phyloP scores from a whole-genome alignment of 441 rosid species.

The Populus trichocarpa region DNA sequence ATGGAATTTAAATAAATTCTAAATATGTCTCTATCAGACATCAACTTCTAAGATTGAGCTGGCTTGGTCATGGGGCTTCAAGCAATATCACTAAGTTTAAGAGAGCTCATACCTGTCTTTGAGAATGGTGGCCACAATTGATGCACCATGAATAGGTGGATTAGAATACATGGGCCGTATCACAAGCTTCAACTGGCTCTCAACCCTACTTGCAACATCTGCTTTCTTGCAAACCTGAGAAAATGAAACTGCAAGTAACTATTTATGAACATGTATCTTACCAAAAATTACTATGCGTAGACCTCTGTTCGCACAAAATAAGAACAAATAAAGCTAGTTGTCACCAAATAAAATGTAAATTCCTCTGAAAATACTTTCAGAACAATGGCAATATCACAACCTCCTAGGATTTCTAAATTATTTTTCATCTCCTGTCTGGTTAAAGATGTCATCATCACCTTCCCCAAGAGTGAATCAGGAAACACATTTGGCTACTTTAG shows the following conservation, averaged over 20 bases:
- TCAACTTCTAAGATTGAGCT: slow-evolving; percentile 1
- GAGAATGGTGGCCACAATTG: slow-evolving; percentile 67
- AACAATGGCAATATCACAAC: not conserved
- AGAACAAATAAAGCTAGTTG: not conserved
- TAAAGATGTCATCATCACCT: not conserved
- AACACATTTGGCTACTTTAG: not conserved
- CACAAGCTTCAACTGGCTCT: slow-evolving; percentile 80
- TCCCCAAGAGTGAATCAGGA: not conserved
- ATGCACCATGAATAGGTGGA: slow-evolving; percentile 93
- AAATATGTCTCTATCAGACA: not conserved
- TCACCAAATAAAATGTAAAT: not conserved
- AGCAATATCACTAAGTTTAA: not conserved
- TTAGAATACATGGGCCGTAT: slow-evolving; percentile 88
- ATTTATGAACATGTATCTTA: not conserved
- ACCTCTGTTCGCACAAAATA: not conserved
- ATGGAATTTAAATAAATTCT: slow-evolving; percentile 4
- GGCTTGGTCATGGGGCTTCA: not conserved
- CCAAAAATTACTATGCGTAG: not conserved
- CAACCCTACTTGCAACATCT: slow-evolving; percentile 74
- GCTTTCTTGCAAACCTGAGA: slow-evolving; percentile 77
- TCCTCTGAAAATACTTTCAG: not conserved
- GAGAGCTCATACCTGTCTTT: slow-evolving; percentile 42
- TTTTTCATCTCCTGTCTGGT: not conserved
- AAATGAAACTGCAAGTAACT: not conserved
- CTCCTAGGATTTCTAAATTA: not conserved